Evolutionary conservation across 1,284 basidiomycete genomes (phyloP).

Genomic region (Pulchroboletus neoregius): DNA sequence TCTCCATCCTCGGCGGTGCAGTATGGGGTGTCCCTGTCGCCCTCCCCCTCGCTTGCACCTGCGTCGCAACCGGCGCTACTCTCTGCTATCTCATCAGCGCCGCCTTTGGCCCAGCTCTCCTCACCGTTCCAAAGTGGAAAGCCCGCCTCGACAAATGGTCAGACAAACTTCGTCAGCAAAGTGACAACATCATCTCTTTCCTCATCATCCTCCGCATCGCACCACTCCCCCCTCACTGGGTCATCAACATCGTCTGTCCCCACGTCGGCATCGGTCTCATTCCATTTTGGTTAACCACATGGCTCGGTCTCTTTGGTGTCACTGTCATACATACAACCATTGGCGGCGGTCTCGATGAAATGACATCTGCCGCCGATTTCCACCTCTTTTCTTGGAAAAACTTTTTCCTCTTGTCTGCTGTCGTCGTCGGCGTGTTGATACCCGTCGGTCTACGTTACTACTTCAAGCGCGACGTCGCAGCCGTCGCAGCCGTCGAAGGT

Average conservation of each 20-base stretch:
- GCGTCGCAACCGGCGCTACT: constrained; percentile 87
- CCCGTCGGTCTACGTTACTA: constrained; percentile 84
- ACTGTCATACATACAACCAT: constrained; percentile 95
- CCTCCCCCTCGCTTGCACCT: constrained; percentile 86
- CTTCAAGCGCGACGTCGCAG: constrained; percentile 55
- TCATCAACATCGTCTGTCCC: constrained; percentile 90
- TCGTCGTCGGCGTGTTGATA: constrained; percentile 87
- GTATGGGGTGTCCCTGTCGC: constrained; percentile 93
- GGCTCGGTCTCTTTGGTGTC: constrained; percentile 88
- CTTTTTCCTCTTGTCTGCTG: constrained; percentile 75
- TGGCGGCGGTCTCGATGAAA: constrained; percentile 88
- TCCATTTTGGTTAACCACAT: constrained; percentile 89
- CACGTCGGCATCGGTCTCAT: constrained; percentile 86
- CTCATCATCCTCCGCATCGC: constrained; percentile 92
- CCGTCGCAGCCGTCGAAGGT: constrained; percentile 44
- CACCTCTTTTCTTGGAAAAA: constrained; percentile 88
- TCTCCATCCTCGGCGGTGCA: constrained; percentile 94
- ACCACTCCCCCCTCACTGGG: constrained; percentile 95
- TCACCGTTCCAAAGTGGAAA: constrained; percentile 83
- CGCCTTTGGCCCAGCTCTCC: constrained; percentile 84
- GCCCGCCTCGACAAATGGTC: constrained; percentile 79
- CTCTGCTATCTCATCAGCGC: constrained; percentile 93
- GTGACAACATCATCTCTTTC: constrained; percentile 81
- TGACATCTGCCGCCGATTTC: constrained; percentile 92
- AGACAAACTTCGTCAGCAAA: constrained; percentile 64